phyloP scores from a whole-genome alignment of 108 stramenopile genomes.

The Nannochloropsis oceanica region DNA sequence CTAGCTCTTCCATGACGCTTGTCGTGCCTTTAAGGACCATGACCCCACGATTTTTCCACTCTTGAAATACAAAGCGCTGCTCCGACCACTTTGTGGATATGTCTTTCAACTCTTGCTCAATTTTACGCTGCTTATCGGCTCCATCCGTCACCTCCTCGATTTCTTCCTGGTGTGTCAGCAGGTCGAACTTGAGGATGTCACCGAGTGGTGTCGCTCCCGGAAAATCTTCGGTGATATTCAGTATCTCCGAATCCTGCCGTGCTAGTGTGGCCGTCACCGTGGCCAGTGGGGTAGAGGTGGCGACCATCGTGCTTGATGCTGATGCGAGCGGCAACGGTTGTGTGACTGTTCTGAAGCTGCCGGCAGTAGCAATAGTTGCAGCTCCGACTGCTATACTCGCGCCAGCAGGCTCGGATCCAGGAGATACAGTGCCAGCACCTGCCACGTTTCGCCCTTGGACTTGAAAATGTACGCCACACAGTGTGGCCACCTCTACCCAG shows the following conservation, averaged over 20 bases:
- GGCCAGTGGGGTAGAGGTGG: neutral
- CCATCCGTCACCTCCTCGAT: constrained; percentile 73
- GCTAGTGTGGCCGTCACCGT: neutral
- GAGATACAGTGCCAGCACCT: constrained; percentile 44
- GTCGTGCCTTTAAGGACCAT: constrained; percentile 60
- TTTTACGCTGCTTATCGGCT: constrained; percentile 71
- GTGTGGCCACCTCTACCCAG: constrained; percentile 57
- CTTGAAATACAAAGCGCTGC: constrained; percentile 51
- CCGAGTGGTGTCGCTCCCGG: neutral
- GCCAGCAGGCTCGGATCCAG: neutral
- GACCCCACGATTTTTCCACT: constrained; percentile 63
- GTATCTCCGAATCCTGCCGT: constrained; percentile 41
- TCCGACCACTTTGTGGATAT: constrained; percentile 52
- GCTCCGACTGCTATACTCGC: neutral
- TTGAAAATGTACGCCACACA: neutral
- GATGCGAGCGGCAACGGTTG: neutral
- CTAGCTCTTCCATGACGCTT: constrained; percentile 67
- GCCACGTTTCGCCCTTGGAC: constrained; percentile 57
- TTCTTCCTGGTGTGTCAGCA: constrained; percentile 36
- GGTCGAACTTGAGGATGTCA: neutral
- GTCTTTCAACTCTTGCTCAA: constrained; percentile 56
- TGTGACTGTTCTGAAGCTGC: neutral
- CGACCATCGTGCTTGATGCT: neutral
- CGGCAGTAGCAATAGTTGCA: neutral
- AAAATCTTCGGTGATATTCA: constrained; percentile 6